Conservation (phyloP, 1,284 basidiomycete genomes). For the Moesziomyces antarcticus region DNA sequence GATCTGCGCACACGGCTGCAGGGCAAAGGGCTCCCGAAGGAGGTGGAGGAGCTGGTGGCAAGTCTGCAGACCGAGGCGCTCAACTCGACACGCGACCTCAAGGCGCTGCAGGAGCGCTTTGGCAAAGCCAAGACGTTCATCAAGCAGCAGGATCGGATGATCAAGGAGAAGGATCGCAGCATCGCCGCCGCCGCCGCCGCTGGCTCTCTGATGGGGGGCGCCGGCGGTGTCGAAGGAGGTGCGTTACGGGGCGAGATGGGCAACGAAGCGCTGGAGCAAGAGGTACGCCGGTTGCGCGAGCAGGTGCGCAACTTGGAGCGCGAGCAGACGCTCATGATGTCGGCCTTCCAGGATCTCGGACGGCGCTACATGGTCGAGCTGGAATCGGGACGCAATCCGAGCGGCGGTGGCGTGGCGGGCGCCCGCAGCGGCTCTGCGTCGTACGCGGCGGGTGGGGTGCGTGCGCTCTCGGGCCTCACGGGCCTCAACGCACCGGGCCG, state of each 20-base stretch:
- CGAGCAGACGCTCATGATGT: slow-evolving; percentile 54
- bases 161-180: slow-evolving; percentile 57
- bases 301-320: slow-evolving; percentile 27
- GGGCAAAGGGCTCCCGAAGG: slow-evolving; percentile 75
- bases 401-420: slow-evolving; percentile 21
- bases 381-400: slow-evolving; percentile 41
- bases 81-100: slow-evolving; percentile 77
- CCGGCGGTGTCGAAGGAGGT: slow-evolving; percentile 1
- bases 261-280: slow-evolving; percentile 32
- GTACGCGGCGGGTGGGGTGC: slow-evolving; percentile 34
- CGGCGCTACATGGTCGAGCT: slow-evolving; percentile 48
- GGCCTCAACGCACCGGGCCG: slow-evolving; percentile 29
- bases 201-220: slow-evolving; percentile 16
- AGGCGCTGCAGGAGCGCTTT: slow-evolving; percentile 80
- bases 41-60: slow-evolving; percentile 80
- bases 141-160: slow-evolving; percentile 79
- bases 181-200: slow-evolving; percentile 23
- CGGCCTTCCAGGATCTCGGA: slow-evolving; percentile 46
- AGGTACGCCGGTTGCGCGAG: slow-evolving; percentile 29
- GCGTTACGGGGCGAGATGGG: slow-evolving; percentile 9
- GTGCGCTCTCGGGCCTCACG: slow-evolving; percentile 27
- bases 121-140: slow-evolving; percentile 89
- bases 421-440: slow-evolving; percentile 17
- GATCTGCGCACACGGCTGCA: slow-evolving; percentile 74
- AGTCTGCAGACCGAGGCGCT: slow-evolving; percentile 81